Evolutionary conservation across 164 flowering plant species (phyloP), one percentile per base, ranked within the genome.

Genomic region (Annona cherimola): DNA sequence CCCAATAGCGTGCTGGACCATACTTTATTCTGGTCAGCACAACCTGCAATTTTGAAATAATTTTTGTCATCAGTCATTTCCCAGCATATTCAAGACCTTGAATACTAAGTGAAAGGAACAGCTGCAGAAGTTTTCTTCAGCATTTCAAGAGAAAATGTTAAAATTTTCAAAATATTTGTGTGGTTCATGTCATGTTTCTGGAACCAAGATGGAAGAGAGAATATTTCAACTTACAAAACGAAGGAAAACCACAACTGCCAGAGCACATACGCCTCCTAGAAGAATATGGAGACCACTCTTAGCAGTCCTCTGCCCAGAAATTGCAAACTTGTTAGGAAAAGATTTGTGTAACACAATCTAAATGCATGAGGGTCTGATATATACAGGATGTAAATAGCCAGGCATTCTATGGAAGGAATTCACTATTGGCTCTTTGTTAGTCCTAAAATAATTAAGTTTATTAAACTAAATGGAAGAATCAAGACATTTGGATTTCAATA

Each of bases 1-100:
- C 97, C 98, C 98, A 94, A 80, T 92, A 94, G 35, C 97, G 90
- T 61, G 98, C 98, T 63, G 98, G 98, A 61, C 98, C 98, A 75
- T 92, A 94, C 80, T 85, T 94, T 82, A 94, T 94, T 84, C 95
- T 90, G 4, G 98, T 83, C 26, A 94, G 87, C 78, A 94, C 94
- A 78, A 92, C 65, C 98, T 94, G 96, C 87, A 83, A 64, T 71
- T 76, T 68, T 19, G n/a, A 20, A 19, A 66, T 5, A 66, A 18
- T n/a, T 6, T 7, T 43, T 4, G 44, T 66, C 44, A 44, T 43
- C 67, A 50, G 0, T 50, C 14, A 9, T 50, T 9, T 50, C 57
- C 9, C 57, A 1, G 57, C 9, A 50, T 50, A 50, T 7, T 6
- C 57, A 50, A 50, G 11, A 50, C 57, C 55, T 46, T 50, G 57